Evolutionary conservation across 2,329 filamentous ascomycete species (phyloP).

Genomic region (Chrysosporium queenslandicum): DNA sequence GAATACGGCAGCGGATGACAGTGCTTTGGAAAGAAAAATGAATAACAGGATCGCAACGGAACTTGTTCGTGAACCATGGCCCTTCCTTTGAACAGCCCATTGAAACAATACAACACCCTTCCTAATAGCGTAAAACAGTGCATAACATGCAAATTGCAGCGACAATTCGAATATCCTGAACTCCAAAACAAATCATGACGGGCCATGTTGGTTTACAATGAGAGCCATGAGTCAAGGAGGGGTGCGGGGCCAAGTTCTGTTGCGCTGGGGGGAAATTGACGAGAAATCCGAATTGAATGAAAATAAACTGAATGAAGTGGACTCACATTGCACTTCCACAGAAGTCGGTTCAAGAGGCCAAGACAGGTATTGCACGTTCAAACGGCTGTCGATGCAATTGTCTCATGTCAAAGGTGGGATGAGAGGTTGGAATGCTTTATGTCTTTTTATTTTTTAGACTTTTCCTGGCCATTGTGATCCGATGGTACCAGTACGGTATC

Average conservation of each 20-base stretch:
- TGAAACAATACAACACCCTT: no score
- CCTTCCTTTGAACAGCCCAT: no score
- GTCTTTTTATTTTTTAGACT: background rate
- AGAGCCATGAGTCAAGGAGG: constrained; percentile 3
- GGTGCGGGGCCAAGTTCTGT: background rate
- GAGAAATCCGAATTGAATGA: background rate
- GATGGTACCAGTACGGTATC: background rate
- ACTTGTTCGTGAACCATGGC: no score
- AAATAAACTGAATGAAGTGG: background rate
- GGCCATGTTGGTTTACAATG: no score
- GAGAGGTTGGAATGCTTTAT: background rate
- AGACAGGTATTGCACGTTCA: background rate
- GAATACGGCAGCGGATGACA: no score
- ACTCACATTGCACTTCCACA: constrained; percentile 8
- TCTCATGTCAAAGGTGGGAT: constrained; percentile 2
- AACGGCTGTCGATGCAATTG: background rate
- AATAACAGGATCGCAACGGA: no score
- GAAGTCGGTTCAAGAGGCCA: background rate
- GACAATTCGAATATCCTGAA: no score
- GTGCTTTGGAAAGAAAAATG: no score
- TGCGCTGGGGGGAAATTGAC: background rate
- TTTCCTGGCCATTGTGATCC: background rate
- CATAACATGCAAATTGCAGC: no score
- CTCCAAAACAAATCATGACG: no score
- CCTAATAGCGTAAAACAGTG: no score